Base-by-base conservation (phyloP, 2,329 filamentous ascomycete genomes). In the Onygenales sp. region DNA sequence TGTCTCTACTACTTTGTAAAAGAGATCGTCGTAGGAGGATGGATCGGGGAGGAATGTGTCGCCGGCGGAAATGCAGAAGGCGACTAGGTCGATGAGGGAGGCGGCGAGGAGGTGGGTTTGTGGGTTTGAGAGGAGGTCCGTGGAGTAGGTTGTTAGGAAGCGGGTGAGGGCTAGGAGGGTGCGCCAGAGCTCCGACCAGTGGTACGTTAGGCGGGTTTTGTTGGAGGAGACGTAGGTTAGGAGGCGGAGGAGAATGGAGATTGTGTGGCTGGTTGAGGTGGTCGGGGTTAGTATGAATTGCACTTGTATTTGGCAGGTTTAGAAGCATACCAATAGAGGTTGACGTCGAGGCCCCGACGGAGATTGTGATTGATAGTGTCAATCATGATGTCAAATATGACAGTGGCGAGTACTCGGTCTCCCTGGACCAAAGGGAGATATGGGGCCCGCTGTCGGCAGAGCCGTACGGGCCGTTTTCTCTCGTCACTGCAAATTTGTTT, bases 1-100 rank as follows among this genome's bases (percentile, higher is more conserved):
- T 2, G 86, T 87, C 70, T 98, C 93, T 31, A 97, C 90, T 2
- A 97, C 81, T 72, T 98, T 98, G 80, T 98, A 98, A 73, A 98
- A 97, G 0, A 98, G 78, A 64, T 98, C 93, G 63, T 98, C 93
- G 69, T 97, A 97, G 1, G 89, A 85, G 14, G 87, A 81, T 0
- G 90, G 85, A 33, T 87, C 88, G 0, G 92, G 93, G 7, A 98
- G 78, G 70, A 98, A 97, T 2, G 87, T 84, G 67, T 97, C 93
- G 6, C 93, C 93, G 2, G 84, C 82, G 1, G 88, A 93, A 7
- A 98, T 77, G 2, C 89, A 87, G 41, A 96, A 79, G 1, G 89
- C 89, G 41, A 96, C 77, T 5, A 96, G 75, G 64, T 93, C 90
- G 50, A 93, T 85, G 1, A 95, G 80, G 36, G 85, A 80, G 61